Evolutionary conservation across 164 flowering plant genomes (phyloP), one percentile per base, ranked within the genome.

Genomic region (Berberis thunbergii): DNA sequence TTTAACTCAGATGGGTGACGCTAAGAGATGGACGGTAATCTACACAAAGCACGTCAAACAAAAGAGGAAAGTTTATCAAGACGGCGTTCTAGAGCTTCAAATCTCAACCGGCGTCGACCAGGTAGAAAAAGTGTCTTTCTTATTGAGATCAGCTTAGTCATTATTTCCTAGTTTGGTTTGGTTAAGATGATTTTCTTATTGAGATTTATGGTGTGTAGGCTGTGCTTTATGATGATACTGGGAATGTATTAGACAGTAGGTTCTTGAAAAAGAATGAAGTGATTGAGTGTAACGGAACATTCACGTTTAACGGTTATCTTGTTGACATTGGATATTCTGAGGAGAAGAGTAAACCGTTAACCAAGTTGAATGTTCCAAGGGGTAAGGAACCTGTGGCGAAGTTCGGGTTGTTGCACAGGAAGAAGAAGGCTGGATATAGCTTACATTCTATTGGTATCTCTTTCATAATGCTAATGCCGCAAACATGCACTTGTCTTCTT

Each of bases 41-140:
- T 91, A 84, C 80, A 89, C 98, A 63, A 91, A 85, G 77, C 98
- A 91, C 75, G 42, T 89, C 49, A 86, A 80, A 75, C 96, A 88
- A 79, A 89, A 88, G 85, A 69, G 98, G 45, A 90, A 89, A 69
- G 84, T 90, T 38, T 88, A 89, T 69, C 96, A 86, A 59, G 98
- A 93, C 59, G 96, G 98, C 5, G 63, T 72, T 53, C 55, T 93
- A 57, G 81, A 79, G 26, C 44, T 62, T 42, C 43, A 52, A 43
- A 39, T 43, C 2, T 62, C 64, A 7, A 62, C 2, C 46, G 64
- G 56, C 13, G 13, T 13, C n/a, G 48, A 59, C 1, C 43, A 59
- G 61, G 61, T 52, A 52, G 4, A 11, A 10, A 7, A 7, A 52
- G 1, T 52, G 1, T 4, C 3, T 52, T 52, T 4, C 3, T 3